phyloP scores from a whole-genome alignment of 2,329 filamentous ascomycete genomes.

The Calonectria honghensis region DNA sequence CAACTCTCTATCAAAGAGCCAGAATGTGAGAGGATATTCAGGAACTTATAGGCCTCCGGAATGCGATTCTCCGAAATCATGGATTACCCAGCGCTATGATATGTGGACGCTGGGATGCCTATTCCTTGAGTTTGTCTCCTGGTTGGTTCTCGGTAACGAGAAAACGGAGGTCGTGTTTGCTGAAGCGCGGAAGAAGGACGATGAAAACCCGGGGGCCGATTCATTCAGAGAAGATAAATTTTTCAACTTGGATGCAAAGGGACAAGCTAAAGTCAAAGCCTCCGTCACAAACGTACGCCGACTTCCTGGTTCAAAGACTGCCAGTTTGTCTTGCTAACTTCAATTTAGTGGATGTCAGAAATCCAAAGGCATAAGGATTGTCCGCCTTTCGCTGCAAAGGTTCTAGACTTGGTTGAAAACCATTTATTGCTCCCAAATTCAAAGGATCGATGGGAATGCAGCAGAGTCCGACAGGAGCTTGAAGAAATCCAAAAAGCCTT shows the following conservation, averaged over 20 bases:
- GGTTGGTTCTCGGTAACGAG: background rate
- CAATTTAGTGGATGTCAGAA: background rate
- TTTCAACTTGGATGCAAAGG: background rate
- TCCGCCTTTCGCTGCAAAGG: background rate
- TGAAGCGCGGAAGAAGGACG: background rate
- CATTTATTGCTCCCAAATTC: background rate
- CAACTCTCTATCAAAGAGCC: background rate
- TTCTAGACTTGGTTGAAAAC: background rate
- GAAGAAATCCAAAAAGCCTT: background rate
- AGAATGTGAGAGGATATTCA: background rate
- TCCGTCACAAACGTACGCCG: background rate
- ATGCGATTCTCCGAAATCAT: background rate
- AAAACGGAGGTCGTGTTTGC: background rate
- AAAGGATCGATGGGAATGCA: background rate
- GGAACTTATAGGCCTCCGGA: background rate
- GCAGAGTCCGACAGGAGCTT: background rate
- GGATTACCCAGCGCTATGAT: background rate
- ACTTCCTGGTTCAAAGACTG: background rate
- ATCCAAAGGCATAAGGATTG: background rate
- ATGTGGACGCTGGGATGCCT: background rate
- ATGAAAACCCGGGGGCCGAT: background rate
- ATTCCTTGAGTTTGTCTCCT: background rate
- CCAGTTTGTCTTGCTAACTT: background rate
- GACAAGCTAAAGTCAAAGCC: background rate
- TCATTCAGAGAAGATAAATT: background rate